A percentile compares a stretch with the other conserved stretches of the same genome.
Conservation (phyloP, 345 rosid species). For the Eucalyptus erythrocorys region DNA sequence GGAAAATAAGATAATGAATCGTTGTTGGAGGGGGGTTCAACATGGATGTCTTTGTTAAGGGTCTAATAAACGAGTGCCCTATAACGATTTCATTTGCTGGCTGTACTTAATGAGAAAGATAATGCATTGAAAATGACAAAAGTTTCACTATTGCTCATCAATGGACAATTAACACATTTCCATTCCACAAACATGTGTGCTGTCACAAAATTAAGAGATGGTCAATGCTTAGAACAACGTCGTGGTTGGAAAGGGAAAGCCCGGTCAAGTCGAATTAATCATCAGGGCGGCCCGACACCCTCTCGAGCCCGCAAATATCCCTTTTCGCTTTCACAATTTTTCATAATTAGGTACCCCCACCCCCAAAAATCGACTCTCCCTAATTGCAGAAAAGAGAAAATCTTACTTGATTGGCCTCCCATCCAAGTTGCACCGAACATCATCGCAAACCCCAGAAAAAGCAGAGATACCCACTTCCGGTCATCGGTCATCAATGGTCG, state of each 20-base stretch:
- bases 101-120: neutral
- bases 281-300: neutral
- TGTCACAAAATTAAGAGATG: neutral
- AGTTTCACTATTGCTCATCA: neutral
- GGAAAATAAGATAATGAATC: neutral
- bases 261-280: neutral
- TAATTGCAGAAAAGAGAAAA: neutral
- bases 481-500: no score
- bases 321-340: neutral
- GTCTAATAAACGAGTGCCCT: neutral
- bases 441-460: neutral
- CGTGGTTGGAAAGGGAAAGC: neutral
- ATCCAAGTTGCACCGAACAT: neutral
- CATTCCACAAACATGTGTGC: neutral
- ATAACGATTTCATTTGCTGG: neutral
- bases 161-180: neutral
- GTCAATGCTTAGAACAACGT: neutral
- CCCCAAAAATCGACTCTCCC: neutral
- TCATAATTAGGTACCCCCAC: neutral
- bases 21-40: neutral
- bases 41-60: neutral
- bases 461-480: neutral
- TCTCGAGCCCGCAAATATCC: neutral
- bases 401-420: neutral
- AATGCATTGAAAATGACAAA: neutral